Evolutionary conservation across 805 yeast genomes (phyloP), one percentile per base, ranked within the genome.

Genomic region (Saccharomycopsis schoenii): DNA sequence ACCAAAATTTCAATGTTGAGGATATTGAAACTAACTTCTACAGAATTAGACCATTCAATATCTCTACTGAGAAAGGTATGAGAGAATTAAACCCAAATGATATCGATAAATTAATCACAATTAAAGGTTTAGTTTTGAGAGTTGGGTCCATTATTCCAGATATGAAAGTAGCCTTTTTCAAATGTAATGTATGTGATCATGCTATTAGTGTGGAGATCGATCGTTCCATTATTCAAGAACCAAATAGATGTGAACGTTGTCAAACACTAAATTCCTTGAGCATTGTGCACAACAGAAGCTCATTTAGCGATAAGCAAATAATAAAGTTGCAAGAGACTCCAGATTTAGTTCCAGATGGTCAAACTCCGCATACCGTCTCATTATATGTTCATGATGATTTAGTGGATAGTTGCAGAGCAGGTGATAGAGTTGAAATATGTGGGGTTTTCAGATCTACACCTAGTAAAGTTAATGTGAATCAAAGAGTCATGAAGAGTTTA

Each of bases 81-180:
- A 83, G 98, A 66, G 97, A 92, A 65, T 76, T 92, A 66, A 92
- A 93, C 68, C 98, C 98, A 4, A 85, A 84, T 64, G 98, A 92
- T 73, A 93, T 94, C 65, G 99, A 94, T 74, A 92, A 93, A 70
- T 78, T 94, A 62, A 96, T 94, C 10, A 81, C 89, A 58, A 84
- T 94, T 60, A 94, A 93, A 74, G 99, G 99, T 21, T 78, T 94
- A 54, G 96, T 91, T 0, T 76, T 94, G 58, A 81, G 99, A 68
- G 79, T 96, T 6, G 89, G 97, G 8, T 83, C 97, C 12, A 84
- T 94, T 42, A 89, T 94, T 58, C 99, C 99, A 12, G 99, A 94
- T 72, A 94, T 94, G 99, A 92, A 91, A 71, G 90, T 88, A 56
- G 97, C 98, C 0, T 93, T 93, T 69, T 94, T 94, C 82, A 88